Conservation (phyloP, 345 rosid genomes). For the Corchorus olitorius region DNA sequence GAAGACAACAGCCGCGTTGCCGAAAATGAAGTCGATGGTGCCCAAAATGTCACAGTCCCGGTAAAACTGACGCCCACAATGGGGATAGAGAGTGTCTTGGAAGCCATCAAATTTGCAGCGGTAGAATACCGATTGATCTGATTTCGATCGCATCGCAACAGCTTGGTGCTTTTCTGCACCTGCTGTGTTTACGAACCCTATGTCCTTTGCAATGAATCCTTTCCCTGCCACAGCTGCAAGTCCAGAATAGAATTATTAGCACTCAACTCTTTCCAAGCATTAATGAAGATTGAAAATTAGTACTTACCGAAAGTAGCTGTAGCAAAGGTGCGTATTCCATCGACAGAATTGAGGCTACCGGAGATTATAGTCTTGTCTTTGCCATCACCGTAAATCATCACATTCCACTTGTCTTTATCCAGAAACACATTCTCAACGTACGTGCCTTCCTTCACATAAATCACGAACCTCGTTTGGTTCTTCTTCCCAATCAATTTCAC, state of each 20-base stretch:
- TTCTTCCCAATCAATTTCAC: conserved; percentile 55
- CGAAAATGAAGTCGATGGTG: conserved; percentile 86
- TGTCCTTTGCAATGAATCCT: conserved; percentile 67
- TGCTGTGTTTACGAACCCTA: conserved; percentile 69
- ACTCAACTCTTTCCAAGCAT: no score
- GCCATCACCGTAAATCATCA: conserved; percentile 83
- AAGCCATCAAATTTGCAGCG: conserved; percentile 57
- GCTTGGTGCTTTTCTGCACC: conserved; percentile 80
- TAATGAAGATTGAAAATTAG: neutral
- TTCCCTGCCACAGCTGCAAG: conserved; percentile 58
- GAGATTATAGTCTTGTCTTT: conserved; percentile 50
- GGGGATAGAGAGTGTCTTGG: conserved; percentile 91
- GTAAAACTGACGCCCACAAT: conserved; percentile 83
- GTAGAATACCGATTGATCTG: conserved; percentile 64
- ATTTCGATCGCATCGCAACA: conserved; percentile 75
- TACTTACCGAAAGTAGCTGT: conserved; percentile 81
- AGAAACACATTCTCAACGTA: conserved; percentile 65
- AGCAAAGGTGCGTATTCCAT: conserved; percentile 50
- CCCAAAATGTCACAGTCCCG: conserved; percentile 72
- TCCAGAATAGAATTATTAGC: conserved; percentile 9
- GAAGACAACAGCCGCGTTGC: conserved; percentile 69
- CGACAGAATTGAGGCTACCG: conserved; percentile 49
- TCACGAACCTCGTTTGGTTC: conserved; percentile 46
- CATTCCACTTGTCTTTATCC: conserved; percentile 69
- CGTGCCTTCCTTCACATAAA: conserved; percentile 65